Evolutionary conservation across 495 filamentous ascomycete species (phyloP).

Genomic region (Lineolata rhizophorae): DNA sequence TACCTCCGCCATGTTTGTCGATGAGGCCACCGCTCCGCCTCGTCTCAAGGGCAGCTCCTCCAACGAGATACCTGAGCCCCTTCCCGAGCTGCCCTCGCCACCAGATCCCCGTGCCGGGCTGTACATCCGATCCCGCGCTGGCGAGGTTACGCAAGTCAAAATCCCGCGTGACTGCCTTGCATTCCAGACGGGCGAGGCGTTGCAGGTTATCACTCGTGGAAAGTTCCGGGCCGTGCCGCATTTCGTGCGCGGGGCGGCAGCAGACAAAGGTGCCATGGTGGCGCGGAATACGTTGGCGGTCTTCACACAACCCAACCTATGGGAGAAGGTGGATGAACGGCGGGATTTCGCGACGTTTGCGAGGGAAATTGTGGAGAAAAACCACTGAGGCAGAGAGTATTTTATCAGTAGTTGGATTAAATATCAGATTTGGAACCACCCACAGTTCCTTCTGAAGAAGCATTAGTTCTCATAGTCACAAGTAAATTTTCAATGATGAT

Average conservation of each 20-base stretch:
- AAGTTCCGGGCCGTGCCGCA: slow-evolving; percentile 89
- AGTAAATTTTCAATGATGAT: too few relatives aligned
- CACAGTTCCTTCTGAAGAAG: too few relatives aligned
- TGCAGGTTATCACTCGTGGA: slow-evolving; percentile 73
- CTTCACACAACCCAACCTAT: slow-evolving; percentile 90
- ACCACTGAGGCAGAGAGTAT: too few relatives aligned
- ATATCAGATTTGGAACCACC: too few relatives aligned
- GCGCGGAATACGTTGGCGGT: slow-evolving; percentile 89
- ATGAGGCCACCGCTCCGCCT: slow-evolving; percentile 38
- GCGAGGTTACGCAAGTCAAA: slow-evolving; percentile 57
- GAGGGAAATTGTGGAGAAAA: slow-evolving; percentile 58
- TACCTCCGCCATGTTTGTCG: slow-evolving; percentile 88
- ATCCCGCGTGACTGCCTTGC: slow-evolving; percentile 82
- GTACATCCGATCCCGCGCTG: slow-evolving; percentile 74
- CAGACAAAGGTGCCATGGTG: slow-evolving; percentile 24
- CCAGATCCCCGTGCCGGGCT: slow-evolving; percentile 72
- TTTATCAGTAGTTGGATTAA: too few relatives aligned
- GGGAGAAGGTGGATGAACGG: slow-evolving; percentile 58
- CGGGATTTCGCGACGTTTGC: slow-evolving; percentile 77
- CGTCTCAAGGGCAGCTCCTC: slow-evolving; percentile 16
- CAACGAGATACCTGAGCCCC: slow-evolving; percentile 18
- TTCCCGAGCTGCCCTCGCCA: slow-evolving; percentile 46
- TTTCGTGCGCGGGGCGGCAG: slow-evolving; percentile 59
- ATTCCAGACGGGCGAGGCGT: slow-evolving; percentile 86
- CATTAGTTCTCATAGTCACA: too few relatives aligned